Evolutionary conservation across 306 rosid species (phyloP).

Genomic region (Pterocarpus santalinus): DNA sequence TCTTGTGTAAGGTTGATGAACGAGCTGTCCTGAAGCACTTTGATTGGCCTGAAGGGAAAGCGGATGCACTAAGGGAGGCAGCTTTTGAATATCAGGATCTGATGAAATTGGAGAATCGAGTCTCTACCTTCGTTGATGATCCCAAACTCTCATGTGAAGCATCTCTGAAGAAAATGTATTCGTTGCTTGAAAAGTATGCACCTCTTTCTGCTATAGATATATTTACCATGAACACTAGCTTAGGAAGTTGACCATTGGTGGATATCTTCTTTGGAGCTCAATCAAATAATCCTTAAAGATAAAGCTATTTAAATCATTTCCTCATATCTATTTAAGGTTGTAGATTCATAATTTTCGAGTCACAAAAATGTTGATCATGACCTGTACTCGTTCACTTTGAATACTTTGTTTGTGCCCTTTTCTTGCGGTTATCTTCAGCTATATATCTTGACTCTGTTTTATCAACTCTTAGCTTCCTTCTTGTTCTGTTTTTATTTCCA

Average conservation of each 20-base stretch:
- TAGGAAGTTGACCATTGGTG: conserved; percentile 16
- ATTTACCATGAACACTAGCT: conserved; percentile 32
- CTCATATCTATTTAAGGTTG: conserved; percentile 14
- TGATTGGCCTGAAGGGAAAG: conserved; percentile 99
- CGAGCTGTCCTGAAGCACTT: conserved; percentile 99
- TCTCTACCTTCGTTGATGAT: conserved; percentile 86
- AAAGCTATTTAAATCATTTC: conserved; percentile 20
- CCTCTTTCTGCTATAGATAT: conserved; percentile 41
- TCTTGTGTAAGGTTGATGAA: conserved; percentile 79
- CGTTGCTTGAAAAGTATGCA: conserved; percentile 93
- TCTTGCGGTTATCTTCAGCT: too few relatives aligned
- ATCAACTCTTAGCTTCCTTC: conserved; percentile 17
- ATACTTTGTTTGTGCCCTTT: too few relatives aligned
- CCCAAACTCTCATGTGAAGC: conserved; percentile 82
- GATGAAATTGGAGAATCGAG: conserved; percentile 85
- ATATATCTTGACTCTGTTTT: background rate
- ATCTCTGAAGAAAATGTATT: conserved; percentile 96
- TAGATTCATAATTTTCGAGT: conserved; percentile 12
- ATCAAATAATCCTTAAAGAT: background rate
- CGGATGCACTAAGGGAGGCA: conserved; percentile 98
- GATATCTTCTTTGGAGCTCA: conserved; percentile 16
- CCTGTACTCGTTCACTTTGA: background rate
- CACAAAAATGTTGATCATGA: conserved; percentile 7
- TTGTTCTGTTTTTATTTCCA: conserved; percentile 45
- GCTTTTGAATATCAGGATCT: conserved; percentile 96